phyloP scores from a whole-genome alignment of 805 yeast species.

The Blastobotrys robertii region DNA sequence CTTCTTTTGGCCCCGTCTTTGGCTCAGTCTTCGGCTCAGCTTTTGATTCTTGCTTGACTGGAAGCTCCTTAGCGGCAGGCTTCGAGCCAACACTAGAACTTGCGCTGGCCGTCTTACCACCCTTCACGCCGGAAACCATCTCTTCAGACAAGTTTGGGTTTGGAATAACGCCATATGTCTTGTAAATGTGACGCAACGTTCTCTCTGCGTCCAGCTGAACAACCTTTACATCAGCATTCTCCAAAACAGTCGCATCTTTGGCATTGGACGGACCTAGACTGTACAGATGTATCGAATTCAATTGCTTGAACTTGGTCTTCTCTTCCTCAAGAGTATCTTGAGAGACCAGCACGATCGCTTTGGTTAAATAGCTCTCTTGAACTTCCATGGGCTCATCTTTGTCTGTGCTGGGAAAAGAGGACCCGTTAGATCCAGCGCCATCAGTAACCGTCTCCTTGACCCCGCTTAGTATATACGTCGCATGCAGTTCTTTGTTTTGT shows the following conservation, averaged over 20 bases:
- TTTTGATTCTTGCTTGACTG: not conserved
- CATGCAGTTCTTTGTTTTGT: conserved; percentile 8
- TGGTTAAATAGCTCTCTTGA: not conserved
- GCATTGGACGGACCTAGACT: not conserved
- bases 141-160: not conserved
- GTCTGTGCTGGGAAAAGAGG: no score
- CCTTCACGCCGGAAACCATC: not conserved
- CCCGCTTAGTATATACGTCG: conserved; percentile 10
- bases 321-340: not conserved
- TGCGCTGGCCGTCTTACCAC: not conserved
- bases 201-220: not conserved
- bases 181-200: not conserved
- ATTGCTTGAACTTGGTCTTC: not conserved
- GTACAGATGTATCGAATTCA: not conserved
- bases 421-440: conserved; percentile 1
- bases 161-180: not conserved
- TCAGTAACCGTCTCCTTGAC: not conserved
- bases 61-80: no score
- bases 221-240: not conserved
- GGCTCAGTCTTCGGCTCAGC: conserved; percentile 1
- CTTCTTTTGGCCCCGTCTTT: not conserved
- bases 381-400: not conserved
- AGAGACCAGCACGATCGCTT: not conserved
- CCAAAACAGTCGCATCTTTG: not conserved
- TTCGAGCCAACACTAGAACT: no score